Conservation (phyloP, 352 stramenopile species). For the Thraustochytrium striatum region DNA sequence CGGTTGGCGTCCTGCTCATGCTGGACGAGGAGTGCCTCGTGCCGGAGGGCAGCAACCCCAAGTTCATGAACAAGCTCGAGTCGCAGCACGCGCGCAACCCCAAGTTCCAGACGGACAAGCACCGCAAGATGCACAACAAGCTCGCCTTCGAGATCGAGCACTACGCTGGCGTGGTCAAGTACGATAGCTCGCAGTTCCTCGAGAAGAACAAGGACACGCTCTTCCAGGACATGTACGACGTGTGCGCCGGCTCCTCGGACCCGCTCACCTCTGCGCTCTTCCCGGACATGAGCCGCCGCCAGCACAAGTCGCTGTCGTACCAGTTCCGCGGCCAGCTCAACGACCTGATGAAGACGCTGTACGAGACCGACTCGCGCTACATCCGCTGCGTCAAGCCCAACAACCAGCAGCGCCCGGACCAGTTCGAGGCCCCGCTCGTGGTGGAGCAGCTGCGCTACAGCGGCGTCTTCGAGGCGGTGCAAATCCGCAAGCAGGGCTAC, state of each 20-base stretch:
- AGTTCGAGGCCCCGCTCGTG: conserved; percentile 81
- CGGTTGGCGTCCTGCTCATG: conserved; percentile 71
- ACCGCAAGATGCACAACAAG: conserved; percentile 21
- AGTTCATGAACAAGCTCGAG: conserved; percentile 69
- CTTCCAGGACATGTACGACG: conserved; percentile 80
- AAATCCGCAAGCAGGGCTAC: conserved; percentile 94
- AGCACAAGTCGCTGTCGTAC: conserved; percentile 69
- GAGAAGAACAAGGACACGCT: conserved; percentile 94
- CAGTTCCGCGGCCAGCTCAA: conserved; percentile 88
- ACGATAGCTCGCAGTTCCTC: conserved; percentile 88
- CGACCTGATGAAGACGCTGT: conserved; percentile 85
- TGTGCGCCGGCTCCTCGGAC: conserved; percentile 47
- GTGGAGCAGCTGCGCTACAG: conserved; percentile 91
- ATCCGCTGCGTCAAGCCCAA: conserved; percentile 97
- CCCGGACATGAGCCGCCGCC: conserved; percentile 67
- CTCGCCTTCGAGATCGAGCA: conserved; percentile 87
- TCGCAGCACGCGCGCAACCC: conserved; percentile 26
- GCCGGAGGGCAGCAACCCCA: conserved; percentile 72
- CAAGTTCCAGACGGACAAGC: conserved; percentile 35
- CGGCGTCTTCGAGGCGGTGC: conserved; percentile 97
- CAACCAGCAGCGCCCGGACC: conserved; percentile 78
- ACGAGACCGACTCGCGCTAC: conserved; percentile 89
- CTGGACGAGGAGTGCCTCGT: conserved; percentile 83
- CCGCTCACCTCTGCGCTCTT: conserved; percentile 59
- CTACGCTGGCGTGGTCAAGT: conserved; percentile 89